Evolutionary conservation across 495 filamentous ascomycete genomes (phyloP), one percentile per base, ranked within the genome.

Genomic region (Podospora bellae-mahoneyi): DNA sequence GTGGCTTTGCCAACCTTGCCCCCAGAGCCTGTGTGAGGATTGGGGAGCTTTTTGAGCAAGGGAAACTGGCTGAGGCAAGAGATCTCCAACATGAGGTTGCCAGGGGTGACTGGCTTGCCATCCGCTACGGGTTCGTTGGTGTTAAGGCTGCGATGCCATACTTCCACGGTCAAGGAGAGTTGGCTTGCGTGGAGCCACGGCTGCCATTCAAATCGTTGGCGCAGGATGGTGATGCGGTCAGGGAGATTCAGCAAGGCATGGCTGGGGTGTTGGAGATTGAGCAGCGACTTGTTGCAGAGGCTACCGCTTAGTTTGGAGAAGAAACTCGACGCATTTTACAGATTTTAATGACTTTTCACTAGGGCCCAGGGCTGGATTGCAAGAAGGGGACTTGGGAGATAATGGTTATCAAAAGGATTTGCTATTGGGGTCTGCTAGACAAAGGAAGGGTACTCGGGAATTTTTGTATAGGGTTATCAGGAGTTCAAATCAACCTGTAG

Each of bases 121-220:
- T 91, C 56, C 92, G 91, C 81, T 82, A 87, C 9, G 90, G 90
- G 55, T 92, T 94, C 69, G 89, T 91, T 3, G 91, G 91, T 3
- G 92, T 92, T 56, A 94, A 96, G 86, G 85, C 86, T 62, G 91
- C 90, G 10, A 87, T 96, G 71, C 87, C 92, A 76, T 82, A 81
- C 20, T 92, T 91, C 75, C 88, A 87, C 72, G 90, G 90, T n/a
- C 91, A 91, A 72, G 90, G 89, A 3, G 74, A 76, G 65, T 32
- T 23, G 9, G 66, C 68, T 19, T 70, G 69, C 28, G 55, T 68
- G 0, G 68, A 63, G 56, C 74, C 72, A n/a, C 58, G 74, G 60
- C 16, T 69, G 55, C 74, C 74, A 34, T 76, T 76, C 60, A 72
- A 62, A 55, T 15, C 54, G 30, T 32, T 75, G 59, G 64, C 68